Evolutionary conservation across 2,329 filamentous ascomycete species (phyloP).

Genomic region (Calonectria ilicicola): DNA sequence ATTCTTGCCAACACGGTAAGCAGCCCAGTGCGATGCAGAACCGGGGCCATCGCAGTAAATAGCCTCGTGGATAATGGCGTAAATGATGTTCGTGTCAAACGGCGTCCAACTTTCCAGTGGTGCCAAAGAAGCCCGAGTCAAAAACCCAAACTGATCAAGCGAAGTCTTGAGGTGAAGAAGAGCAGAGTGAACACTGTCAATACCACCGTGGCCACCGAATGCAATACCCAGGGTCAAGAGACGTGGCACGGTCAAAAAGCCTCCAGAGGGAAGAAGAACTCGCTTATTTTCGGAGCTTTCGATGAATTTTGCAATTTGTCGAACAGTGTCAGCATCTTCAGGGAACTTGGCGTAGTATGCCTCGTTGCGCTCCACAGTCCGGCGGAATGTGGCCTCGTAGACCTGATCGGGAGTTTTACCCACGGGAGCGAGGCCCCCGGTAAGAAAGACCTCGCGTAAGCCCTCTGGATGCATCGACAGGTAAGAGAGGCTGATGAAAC

Average conservation of each 20-base stretch:
- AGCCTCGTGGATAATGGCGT: slow-evolving; percentile 87
- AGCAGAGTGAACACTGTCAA: slow-evolving; percentile 80
- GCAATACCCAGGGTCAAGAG: slow-evolving; percentile 82
- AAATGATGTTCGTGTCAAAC: slow-evolving; percentile 84
- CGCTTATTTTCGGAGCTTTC: slow-evolving; percentile 58
- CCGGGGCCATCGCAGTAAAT: slow-evolving; percentile 82
- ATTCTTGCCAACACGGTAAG: slow-evolving; percentile 69
- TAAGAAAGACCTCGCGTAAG: slow-evolving; percentile 84
- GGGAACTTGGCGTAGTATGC: slow-evolving; percentile 89
- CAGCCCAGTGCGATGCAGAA: slow-evolving; percentile 79
- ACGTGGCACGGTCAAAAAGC: slow-evolving; percentile 76
- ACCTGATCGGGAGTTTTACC: slow-evolving; percentile 79
- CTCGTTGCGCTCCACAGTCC: slow-evolving; percentile 77
- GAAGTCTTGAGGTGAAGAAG: slow-evolving; percentile 79
- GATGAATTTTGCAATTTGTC: slow-evolving; percentile 75
- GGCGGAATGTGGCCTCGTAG: slow-evolving; percentile 78
- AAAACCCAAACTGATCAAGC: slow-evolving; percentile 78
- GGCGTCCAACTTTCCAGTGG: slow-evolving; percentile 74
- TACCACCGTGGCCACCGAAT: slow-evolving; percentile 83
- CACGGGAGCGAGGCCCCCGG: slow-evolving; percentile 85
- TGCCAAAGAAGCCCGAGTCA: slow-evolving; percentile 78
- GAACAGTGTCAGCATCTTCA: slow-evolving; percentile 78
- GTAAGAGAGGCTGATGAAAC: slow-evolving; percentile 87
- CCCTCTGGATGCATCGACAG: slow-evolving; percentile 84
- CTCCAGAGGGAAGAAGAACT: slow-evolving; percentile 77